These are phyloP conservation scores for Dactylellina parvicollis DNA, from an alignment of 2,329 filamentous ascomycete species.

Conservation along the genomic window DNA sequence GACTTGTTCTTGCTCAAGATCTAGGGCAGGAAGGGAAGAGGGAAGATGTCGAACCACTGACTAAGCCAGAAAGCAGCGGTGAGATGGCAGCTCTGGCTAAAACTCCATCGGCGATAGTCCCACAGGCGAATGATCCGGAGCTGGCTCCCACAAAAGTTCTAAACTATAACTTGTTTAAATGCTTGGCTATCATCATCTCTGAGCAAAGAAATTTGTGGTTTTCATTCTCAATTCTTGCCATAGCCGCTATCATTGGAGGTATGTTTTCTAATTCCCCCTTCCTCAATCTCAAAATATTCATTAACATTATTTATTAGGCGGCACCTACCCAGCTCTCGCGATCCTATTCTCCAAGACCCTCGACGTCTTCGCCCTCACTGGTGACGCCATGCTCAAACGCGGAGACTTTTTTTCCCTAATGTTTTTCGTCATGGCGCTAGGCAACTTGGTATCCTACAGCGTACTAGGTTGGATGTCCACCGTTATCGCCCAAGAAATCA, in stretches of 20 bases:
- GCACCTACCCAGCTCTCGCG: constrained; percentile 65
- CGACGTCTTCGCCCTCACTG: constrained; percentile 63
- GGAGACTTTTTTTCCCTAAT: constrained; percentile 73
- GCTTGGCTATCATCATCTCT: constrained; percentile 68
- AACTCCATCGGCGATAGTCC: not conserved
- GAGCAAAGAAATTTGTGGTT: constrained; percentile 68
- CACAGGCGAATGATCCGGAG: not conserved
- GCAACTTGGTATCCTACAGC: constrained; percentile 68
- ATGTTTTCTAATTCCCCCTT: not conserved
- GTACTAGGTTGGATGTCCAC: constrained; percentile 60
- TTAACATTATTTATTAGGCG: constrained; percentile 57
- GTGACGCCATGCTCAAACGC: constrained; percentile 60
- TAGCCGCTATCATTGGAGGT: constrained; percentile 56
- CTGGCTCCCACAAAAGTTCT: constrained; percentile 55
- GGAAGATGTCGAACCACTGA: not conserved
- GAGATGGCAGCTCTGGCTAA: not conserved
- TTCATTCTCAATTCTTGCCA: constrained; percentile 66
- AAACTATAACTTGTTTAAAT: constrained; percentile 62
- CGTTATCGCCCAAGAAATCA: constrained; percentile 22
- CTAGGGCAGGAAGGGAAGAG: constrained; percentile 23
- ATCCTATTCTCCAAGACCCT: constrained; percentile 69
- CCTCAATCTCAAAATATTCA: not conserved
- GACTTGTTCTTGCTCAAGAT: constrained; percentile 56
- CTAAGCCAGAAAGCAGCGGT: not conserved
- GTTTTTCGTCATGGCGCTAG: constrained; percentile 70